phyloP scores from a whole-genome alignment of 2,329 filamentous ascomycete genomes.

The Neopestalotiopsis clavispora region DNA sequence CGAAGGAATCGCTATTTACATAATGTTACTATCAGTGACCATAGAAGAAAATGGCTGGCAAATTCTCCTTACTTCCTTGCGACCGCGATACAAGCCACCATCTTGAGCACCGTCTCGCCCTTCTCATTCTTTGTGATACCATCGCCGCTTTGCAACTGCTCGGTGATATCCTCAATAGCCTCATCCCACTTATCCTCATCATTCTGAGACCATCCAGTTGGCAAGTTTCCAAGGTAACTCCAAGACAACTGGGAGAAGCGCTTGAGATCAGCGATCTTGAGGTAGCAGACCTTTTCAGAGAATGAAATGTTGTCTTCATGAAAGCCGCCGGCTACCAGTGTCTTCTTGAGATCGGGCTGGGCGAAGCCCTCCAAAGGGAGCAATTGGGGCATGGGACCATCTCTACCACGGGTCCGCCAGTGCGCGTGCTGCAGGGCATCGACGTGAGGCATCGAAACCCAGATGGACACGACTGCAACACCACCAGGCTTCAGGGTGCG shows the following conservation, averaged over 20 bases:
- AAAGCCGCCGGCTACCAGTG: background rate
- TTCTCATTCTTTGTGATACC: conserved; percentile 18
- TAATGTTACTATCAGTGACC: too few relatives aligned
- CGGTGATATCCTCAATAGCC: conserved; percentile 20
- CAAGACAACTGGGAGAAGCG: conserved; percentile 24
- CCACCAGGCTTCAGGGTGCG: conserved; percentile 24
- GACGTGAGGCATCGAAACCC: conserved; percentile 25
- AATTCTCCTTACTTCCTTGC: too few relatives aligned
- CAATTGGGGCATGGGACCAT: conserved; percentile 18
- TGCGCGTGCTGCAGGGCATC: conserved; percentile 23
- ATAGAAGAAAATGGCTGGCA: too few relatives aligned
- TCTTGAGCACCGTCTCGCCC: conserved; percentile 22
- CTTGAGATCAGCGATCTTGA: conserved; percentile 19
- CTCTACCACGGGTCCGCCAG: conserved; percentile 22
- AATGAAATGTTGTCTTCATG: background rate
- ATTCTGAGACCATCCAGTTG: conserved; percentile 17
- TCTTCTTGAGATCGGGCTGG: background rate
- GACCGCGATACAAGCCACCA: conserved; percentile 4
- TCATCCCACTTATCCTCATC: conserved; percentile 25
- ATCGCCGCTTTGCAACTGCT: conserved; percentile 19
- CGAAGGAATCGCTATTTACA: too few relatives aligned
- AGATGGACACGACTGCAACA: conserved; percentile 21
- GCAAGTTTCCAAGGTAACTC: conserved; percentile 21
- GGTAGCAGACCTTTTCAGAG: conserved; percentile 9
- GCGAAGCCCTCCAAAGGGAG: background rate